Conservation (phyloP, 148 eudicot genomes). For the Silene latifolia region DNA sequence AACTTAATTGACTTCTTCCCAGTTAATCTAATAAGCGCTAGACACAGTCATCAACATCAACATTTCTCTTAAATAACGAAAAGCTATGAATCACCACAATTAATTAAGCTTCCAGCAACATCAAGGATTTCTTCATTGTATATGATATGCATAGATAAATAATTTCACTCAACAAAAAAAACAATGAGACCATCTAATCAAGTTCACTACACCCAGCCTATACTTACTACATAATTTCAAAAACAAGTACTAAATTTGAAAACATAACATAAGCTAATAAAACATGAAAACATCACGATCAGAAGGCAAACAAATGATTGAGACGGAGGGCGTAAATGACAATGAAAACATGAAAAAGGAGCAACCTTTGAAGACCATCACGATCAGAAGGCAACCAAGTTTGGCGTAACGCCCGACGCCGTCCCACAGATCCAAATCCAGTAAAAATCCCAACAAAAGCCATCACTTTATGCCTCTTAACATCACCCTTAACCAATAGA, state of each 20-base stretch:
- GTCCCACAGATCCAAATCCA: conserved; percentile 66
- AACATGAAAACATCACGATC: too few species aligned
- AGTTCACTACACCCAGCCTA: neutral
- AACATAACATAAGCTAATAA: too few species aligned
- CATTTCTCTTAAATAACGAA: neutral
- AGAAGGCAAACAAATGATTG: too few species aligned
- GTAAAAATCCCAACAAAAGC: conserved; percentile 93
- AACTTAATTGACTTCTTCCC: too few species aligned
- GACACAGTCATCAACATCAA: too few species aligned
- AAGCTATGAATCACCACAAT: too few species aligned
- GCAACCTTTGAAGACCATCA: conserved; percentile 66
- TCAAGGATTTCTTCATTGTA: too few species aligned
- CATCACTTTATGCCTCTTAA: conserved; percentile 71
- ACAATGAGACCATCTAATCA: neutral
- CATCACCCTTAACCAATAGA: conserved; percentile 17
- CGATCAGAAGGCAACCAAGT: conserved; percentile 91
- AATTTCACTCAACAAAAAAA: too few species aligned
- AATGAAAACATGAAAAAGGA: neutral
- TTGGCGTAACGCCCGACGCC: conserved; percentile 60
- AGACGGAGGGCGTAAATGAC: neutral
- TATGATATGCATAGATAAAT: too few species aligned
- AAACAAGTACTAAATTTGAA: too few species aligned
- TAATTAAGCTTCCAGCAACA: neutral
- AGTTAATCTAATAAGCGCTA: too few species aligned
- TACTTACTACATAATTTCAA: too few species aligned